phyloP scores from a whole-genome alignment of 805 yeast species.

The Brettanomyces sp. region DNA sequence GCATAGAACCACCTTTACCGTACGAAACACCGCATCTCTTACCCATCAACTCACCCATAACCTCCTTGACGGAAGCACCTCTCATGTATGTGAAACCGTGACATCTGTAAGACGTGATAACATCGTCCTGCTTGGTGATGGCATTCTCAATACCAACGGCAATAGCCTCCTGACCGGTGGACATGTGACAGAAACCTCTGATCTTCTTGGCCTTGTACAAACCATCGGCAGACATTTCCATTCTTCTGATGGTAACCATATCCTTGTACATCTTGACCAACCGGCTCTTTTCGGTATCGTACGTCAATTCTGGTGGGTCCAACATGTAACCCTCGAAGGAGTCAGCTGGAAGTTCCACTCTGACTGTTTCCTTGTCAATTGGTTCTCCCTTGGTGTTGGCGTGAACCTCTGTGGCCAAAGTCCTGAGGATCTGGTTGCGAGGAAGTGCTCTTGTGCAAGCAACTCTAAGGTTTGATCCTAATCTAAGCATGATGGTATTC shows the following conservation, averaged over 20 bases:
- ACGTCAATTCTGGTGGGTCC: constrained; percentile 58
- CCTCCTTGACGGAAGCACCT: constrained; percentile 85
- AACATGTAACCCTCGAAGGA: constrained; percentile 83
- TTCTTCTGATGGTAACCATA: constrained; percentile 87
- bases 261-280: constrained; percentile 92
- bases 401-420: not conserved
- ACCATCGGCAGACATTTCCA: constrained; percentile 99
- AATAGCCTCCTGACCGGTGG: constrained; percentile 97
- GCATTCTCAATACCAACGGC: constrained; percentile 98
- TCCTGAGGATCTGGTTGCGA: not conserved
- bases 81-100: constrained; percentile 97
- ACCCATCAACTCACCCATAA: constrained; percentile 95
- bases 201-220: constrained; percentile 96
- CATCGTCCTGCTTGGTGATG: constrained; percentile 71
- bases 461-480: not conserved
- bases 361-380: constrained; percentile 16
- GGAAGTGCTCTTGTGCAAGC: not conserved
- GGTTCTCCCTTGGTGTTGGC: constrained; percentile 3
- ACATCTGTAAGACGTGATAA: constrained; percentile 96
- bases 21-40: constrained; percentile 87
- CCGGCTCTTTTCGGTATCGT: constrained; percentile 72
- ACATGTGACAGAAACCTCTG: constrained; percentile 97
- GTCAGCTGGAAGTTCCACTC: constrained; percentile 61
- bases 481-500: constrained; percentile 1
- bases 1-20: constrained; percentile 99